Evolutionary conservation across 306 rosid species (phyloP).

Genomic region (Herpetospermum pedunculosum): DNA sequence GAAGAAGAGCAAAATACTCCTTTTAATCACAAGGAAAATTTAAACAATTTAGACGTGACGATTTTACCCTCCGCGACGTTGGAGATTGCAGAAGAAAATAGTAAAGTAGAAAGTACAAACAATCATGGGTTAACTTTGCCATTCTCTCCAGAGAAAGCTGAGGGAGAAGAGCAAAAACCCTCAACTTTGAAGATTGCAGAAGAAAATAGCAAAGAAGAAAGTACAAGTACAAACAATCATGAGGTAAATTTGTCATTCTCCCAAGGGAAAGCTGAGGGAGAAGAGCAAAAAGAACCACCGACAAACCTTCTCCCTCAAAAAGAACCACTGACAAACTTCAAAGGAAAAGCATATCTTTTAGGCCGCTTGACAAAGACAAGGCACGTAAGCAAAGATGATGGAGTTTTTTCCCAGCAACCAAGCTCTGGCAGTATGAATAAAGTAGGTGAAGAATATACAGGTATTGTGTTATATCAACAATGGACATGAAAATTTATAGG

Average conservation of each 20-base stretch:
- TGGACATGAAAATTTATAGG: neutral
- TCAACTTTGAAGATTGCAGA: too few relatives aligned
- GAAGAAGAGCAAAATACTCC: too few relatives aligned
- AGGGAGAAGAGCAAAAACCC: neutral
- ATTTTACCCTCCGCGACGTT: neutral
- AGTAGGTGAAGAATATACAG: slow-evolving; percentile 33
- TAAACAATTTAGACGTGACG: neutral
- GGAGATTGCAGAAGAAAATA: neutral
- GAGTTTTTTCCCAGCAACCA: slow-evolving; percentile 14
- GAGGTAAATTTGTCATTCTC: too few relatives aligned
- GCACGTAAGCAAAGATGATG: too few relatives aligned
- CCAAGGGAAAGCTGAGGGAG: neutral
- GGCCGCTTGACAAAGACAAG: slow-evolving; percentile 43
- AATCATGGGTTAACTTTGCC: slow-evolving; percentile 18
- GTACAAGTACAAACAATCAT: too few relatives aligned
- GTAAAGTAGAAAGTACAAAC: neutral
- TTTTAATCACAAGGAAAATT: neutral
- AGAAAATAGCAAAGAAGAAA: too few relatives aligned
- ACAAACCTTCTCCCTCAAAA: too few relatives aligned
- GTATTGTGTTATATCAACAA: slow-evolving; percentile 18
- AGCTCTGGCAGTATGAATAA: slow-evolving; percentile 16
- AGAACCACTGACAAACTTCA: slow-evolving; percentile 28
- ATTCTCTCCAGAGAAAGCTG: neutral
- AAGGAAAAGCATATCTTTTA: slow-evolving; percentile 31
- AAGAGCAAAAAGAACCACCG: too few relatives aligned